Evolutionary conservation across 805 yeast species (phyloP), one percentile per base, ranked within the genome.

Genomic region (Myxozyma mucilagina): DNA sequence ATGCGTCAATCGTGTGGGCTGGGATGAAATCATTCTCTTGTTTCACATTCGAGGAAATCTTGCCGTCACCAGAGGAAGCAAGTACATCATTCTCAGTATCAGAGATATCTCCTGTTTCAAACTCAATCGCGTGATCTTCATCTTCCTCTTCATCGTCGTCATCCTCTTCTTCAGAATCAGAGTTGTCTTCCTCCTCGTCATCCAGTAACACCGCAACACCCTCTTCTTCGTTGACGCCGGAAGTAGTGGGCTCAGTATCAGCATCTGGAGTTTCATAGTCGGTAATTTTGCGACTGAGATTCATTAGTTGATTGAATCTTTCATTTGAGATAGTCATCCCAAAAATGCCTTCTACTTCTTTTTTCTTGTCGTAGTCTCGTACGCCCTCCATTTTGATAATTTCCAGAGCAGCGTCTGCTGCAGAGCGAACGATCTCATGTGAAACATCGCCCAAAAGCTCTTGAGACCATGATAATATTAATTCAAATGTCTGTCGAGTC

Each of bases 391-490:
- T 77, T 67, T 82, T 84, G 61, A 87, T 68, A 0, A 80, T 73
- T 64, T 82, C 87, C 43, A 89, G 67, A 0, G 86, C 70, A 3
- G 86, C 76, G 70, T 89, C 94, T 1, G 90, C 83, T 4, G 91
- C 89, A 2, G 94, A 86, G 20, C 84, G 71, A 1, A 90, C 79
- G 1, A 85, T 82, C 47, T 84, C 89, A 58, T 87, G 90, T 8
- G 92, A 83, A n/a, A 89, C 82, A 71, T 91, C 97, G 11, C 86
- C 87, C 43, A 88, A 73, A 16, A 78, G 76, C 1, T 75, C 71
- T 5, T 81, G 78, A 3, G 88, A 82, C 84, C 89, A 84, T 0
- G 81, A 72, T 61, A 87, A 74, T n/a, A 90, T 77, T 47, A 77
- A 71, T 47, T 84, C 87, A 71, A 85, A 87, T 0, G 77, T 72